A percentile compares a stretch with the other conserved stretches of the same genome.
phyloP scores from a whole-genome alignment of 352 stramenopile genomes.

The Pythium vanterpoolii region DNA sequence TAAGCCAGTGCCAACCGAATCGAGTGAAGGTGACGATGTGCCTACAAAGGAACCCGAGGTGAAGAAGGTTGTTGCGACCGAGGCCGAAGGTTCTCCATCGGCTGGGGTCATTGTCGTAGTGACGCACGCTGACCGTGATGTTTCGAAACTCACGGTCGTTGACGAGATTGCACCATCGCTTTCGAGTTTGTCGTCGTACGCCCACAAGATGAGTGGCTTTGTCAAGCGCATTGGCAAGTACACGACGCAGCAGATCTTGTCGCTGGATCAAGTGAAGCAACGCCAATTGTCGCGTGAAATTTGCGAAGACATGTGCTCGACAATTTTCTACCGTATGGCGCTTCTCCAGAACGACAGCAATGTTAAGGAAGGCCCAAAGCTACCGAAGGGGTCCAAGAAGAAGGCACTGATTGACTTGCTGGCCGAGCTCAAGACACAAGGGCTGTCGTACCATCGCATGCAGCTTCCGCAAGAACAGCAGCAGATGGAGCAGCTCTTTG shows the following conservation, averaged over 20 bases:
- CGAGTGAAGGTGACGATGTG: slow-evolving; percentile 15
- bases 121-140: background rate
- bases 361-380: slow-evolving; percentile 69
- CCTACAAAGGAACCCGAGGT: slow-evolving; percentile 6
- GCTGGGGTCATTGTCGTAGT: slow-evolving; percentile 22
- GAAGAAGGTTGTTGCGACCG: background rate
- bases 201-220: slow-evolving; percentile 48
- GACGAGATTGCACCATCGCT: slow-evolving; percentile 10
- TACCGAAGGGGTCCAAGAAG: slow-evolving; percentile 96
- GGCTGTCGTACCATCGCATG: slow-evolving; percentile 73
- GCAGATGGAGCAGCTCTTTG: slow-evolving; percentile 78
- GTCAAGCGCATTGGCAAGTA: slow-evolving; percentile 78
- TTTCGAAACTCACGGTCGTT: background rate
- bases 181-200: slow-evolving; percentile 33
- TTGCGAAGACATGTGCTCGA: slow-evolving; percentile 89
- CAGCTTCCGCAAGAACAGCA: slow-evolving; percentile 73
- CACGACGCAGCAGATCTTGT: slow-evolving; percentile 67
- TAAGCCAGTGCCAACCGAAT: slow-evolving; percentile 16
- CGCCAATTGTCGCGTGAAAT: slow-evolving; percentile 72
- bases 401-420: slow-evolving; percentile 96
- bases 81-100: slow-evolving; percentile 8
- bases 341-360: slow-evolving; percentile 53
- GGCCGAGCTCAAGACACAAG: slow-evolving; percentile 81
- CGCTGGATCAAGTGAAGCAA: slow-evolving; percentile 42
- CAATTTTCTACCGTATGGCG: slow-evolving; percentile 95